Percentiles rank a stretch among this genome's conserved stretches.
phyloP scores from a whole-genome alignment of 1,284 basidiomycete species.

The Papiliotrema nemorosa region DNA sequence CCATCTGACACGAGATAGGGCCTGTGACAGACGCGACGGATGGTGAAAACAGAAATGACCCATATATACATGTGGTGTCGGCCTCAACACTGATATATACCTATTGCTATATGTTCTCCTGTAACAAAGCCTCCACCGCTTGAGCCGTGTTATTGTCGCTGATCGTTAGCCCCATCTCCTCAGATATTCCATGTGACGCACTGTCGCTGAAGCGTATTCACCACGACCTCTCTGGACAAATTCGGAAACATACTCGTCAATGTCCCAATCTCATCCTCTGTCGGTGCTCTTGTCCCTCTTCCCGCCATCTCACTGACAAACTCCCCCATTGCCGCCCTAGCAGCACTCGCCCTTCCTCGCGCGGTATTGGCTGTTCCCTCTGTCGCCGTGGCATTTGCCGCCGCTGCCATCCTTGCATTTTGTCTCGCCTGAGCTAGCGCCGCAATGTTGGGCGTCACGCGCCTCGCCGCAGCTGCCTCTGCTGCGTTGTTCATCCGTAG shows the following conservation, averaged over 20 bases:
- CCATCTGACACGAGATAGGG: too few relatives aligned
- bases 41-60: too few relatives aligned
- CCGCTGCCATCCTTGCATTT: neutral
- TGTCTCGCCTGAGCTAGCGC: too few relatives aligned
- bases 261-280: constrained; percentile 65
- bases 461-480: neutral
- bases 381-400: neutral
- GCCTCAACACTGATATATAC: too few relatives aligned
- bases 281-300: constrained; percentile 60
- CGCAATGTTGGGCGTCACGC: neutral
- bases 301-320: constrained; percentile 79
- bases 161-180: constrained; percentile 8
- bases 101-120: constrained; percentile 27
- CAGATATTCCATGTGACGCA: constrained; percentile 46
- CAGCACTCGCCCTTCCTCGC: constrained; percentile 18
- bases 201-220: constrained; percentile 76
- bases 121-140: constrained; percentile 69
- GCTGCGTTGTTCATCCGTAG: neutral
- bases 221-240: constrained; percentile 66
- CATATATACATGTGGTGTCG: too few relatives aligned
- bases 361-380: neutral
- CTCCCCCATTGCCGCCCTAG: constrained; percentile 62
- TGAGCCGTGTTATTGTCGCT: constrained; percentile 68
- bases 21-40: too few relatives aligned
- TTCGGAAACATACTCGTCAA: constrained; percentile 79